A percentile compares a stretch with the other conserved stretches of the same genome.
phyloP scores from a whole-genome alignment of 768 basidiomycete species.

The Calocybe indica region DNA sequence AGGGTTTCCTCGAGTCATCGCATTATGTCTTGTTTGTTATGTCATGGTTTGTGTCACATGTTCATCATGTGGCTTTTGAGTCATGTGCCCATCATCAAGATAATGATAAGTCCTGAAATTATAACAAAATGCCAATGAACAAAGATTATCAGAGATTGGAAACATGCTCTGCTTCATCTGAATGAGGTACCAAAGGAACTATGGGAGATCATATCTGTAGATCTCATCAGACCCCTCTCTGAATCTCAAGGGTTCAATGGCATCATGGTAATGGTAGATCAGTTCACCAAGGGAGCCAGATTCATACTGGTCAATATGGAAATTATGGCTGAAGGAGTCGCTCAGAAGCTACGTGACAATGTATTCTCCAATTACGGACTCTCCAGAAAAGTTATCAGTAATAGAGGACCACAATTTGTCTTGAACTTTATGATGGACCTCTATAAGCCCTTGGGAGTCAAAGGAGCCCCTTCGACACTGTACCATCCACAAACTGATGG shows the following conservation, averaged over 20 bases:
- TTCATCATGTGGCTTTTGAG: no score
- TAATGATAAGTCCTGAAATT: no score
- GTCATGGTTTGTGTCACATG: no score
- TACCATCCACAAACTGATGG: not conserved
- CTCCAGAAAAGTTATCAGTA: slow-evolving; percentile 8
- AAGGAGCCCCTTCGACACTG: not conserved
- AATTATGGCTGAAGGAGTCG: no score
- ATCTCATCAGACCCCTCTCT: not conserved
- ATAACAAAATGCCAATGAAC: not conserved
- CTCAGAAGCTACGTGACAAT: no score
- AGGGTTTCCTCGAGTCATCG: no score
- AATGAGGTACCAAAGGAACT: not conserved
- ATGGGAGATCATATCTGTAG: slow-evolving; percentile 1
- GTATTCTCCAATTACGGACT: slow-evolving; percentile 11
- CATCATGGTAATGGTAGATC: slow-evolving; percentile 2
- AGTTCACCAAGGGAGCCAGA: not conserved
- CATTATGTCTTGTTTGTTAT: no score
- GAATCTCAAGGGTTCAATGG: not conserved
- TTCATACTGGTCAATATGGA: not conserved
- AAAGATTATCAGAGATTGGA: not conserved
- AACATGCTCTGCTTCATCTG: not conserved
- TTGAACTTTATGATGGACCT: not conserved
- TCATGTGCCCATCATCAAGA: no score
- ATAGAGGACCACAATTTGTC: slow-evolving; percentile 3
- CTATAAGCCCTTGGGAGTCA: not conserved